phyloP scores from a whole-genome alignment of 192 early-diverging fungal genomes.

The Ambispora gerdemannii region DNA sequence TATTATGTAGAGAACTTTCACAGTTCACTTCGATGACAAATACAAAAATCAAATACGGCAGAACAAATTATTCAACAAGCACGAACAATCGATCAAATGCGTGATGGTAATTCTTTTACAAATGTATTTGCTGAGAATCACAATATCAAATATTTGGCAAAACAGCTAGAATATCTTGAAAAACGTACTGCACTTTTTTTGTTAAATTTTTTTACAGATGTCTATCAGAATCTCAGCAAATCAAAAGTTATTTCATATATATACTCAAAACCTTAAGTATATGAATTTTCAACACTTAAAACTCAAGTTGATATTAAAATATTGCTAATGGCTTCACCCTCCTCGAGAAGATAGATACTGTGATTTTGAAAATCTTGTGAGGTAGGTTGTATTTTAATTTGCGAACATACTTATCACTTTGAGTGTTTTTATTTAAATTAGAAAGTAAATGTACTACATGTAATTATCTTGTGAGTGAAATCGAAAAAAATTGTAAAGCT shows the following conservation, averaged over 20 bases:
- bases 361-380: neutral
- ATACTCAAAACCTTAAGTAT: conserved; percentile 2
- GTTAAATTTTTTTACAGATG: conserved; percentile 15
- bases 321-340: conserved; percentile 16
- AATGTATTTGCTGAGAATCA: conserved; percentile 5
- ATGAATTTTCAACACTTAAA: conserved; percentile 7
- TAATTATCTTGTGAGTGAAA: no score
- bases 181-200: conserved; percentile 3
- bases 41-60: conserved; percentile 10
- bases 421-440: no score
- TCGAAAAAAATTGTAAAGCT: no score
- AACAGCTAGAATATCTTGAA: conserved; percentile 21
- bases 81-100: conserved; percentile 11
- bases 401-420: conserved; percentile 8
- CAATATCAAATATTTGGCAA: no score
- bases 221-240: no score
- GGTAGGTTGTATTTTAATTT: conserved; percentile 20
- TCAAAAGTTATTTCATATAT: no score
- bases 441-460: no score
- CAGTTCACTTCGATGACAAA: neutral
- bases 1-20: conserved; percentile 18
- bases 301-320: neutral
- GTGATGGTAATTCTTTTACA: neutral
- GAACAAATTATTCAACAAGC: conserved; percentile 13
- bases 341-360: no score